phyloP scores from a whole-genome alignment of 2,329 filamentous ascomycete species.

The Metarhizium humberi region DNA sequence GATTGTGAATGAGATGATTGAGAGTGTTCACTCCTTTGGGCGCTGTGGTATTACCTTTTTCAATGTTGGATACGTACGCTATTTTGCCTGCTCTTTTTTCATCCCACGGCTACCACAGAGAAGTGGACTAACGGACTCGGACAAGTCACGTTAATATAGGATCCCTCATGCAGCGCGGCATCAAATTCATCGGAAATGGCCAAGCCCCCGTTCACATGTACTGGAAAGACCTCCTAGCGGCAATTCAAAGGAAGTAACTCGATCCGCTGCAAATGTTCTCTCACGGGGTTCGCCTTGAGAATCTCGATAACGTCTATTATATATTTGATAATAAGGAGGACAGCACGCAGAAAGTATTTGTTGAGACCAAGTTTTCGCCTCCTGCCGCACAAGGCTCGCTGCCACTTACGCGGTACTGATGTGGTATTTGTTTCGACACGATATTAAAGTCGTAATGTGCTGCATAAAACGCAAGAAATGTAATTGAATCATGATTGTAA shows the following conservation, averaged over 20 bases:
- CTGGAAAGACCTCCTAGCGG: conserved; percentile 61
- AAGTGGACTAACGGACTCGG: conserved; percentile 19
- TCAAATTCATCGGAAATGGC: conserved; percentile 62
- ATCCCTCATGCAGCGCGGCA: conserved; percentile 76
- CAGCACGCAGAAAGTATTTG: conserved; percentile 71
- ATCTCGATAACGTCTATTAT: conserved; percentile 25
- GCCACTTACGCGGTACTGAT: conserved; percentile 25
- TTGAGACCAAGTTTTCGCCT: conserved; percentile 47
- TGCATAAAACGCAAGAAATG: too few species aligned
- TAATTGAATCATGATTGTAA: too few species aligned
- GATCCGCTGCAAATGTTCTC: conserved; percentile 74
- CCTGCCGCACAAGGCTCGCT: conserved; percentile 23
- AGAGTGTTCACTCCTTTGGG: conserved; percentile 62
- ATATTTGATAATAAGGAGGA: conserved; percentile 51
- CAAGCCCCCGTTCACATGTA: conserved; percentile 72
- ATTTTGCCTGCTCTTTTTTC: conserved; percentile 12
- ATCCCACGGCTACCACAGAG: too few species aligned
- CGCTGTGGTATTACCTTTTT: conserved; percentile 69
- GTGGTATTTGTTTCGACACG: too few species aligned
- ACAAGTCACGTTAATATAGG: conserved; percentile 81
- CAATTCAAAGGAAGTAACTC: conserved; percentile 52
- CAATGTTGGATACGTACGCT: conserved; percentile 46
- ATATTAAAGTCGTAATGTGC: too few species aligned
- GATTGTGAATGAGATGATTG: conserved; percentile 71
- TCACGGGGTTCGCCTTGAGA: conserved; percentile 67